Evolutionary conservation across 305 asterid species (phyloP).

Genomic region (Coffea humblotiana): DNA sequence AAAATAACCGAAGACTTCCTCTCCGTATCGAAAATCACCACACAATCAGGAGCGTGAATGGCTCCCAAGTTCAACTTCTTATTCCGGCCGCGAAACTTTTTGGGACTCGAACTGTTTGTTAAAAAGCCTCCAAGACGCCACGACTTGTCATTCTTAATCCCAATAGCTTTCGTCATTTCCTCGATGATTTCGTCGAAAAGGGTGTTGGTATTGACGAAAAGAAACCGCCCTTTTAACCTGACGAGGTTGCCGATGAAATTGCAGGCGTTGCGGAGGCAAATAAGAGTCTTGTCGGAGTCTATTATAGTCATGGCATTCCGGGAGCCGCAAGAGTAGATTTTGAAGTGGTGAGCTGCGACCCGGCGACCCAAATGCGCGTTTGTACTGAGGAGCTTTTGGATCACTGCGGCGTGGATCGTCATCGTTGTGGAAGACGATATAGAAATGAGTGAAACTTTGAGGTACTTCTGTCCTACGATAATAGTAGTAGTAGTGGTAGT

Average conservation of each 20-base stretch:
- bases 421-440: slow-evolving; percentile 25
- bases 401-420: slow-evolving; percentile 79
- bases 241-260: slow-evolving; percentile 78
- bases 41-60: slow-evolving; percentile 77
- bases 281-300: slow-evolving; percentile 85
- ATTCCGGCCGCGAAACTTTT: slow-evolving; percentile 78
- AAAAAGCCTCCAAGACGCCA: slow-evolving; percentile 98
- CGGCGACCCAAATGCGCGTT: slow-evolving; percentile 91
- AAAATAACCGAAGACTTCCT: slow-evolving; percentile 75
- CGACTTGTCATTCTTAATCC: slow-evolving; percentile 70
- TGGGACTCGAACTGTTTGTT: slow-evolving; percentile 83
- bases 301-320: slow-evolving; percentile 72
- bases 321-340: slow-evolving; percentile 75
- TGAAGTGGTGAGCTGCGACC: slow-evolving; percentile 82
- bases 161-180: slow-evolving; percentile 63
- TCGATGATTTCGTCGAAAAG: slow-evolving; percentile 78
- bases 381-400: slow-evolving; percentile 81
- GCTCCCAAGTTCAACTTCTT: slow-evolving; percentile 74
- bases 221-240: slow-evolving; percentile 63
- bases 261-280: slow-evolving; percentile 92
- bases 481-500: too few species aligned
- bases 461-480: not conserved
- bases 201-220: slow-evolving; percentile 82
- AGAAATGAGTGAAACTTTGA: not conserved
- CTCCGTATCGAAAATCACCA: slow-evolving; percentile 84